Evolutionary conservation across 306 rosid genomes (phyloP), one percentile per base, ranked within the genome.

Genomic region (Styphnolobium japonicum): DNA sequence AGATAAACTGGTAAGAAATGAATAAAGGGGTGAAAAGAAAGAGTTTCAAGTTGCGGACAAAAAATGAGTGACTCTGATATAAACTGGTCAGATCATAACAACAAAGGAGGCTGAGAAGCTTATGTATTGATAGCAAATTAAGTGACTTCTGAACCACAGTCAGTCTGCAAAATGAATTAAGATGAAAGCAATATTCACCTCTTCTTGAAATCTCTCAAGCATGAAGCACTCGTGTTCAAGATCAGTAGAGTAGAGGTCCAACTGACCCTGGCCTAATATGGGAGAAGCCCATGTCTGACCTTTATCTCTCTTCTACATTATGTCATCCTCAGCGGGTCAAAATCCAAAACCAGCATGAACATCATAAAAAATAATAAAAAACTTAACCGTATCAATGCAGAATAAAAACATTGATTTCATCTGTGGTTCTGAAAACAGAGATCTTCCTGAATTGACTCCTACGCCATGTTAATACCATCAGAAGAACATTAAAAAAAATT

Each of bases 151-250:
- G n/a, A 57, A 36, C 56, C 53, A 43, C 29, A 60, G 48, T 45
- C 46, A 16, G 0, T n/a, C n/a, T n/a, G n/a, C n/a, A 21, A 3
- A 19, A 34, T 55, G 34, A 69, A 10, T 14, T 5, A 36, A 6
- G 77, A 7, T 31, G 25, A 64, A 46, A 29, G 33, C 18, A 48
- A 23, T 80, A 66, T 49, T 90, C 31, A 95, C 99, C 98, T 95
- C 99, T 79, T 93, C 99, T 83, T 95, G 99, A 90, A 95, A 95
- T 77, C 99, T 91, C 92, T 93, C 97, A 78, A 95, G 99, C 99
- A 95, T 93, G 61, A 95, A 96, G 33, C 97, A 98, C 82, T 95
- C 91, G 86, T 95, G 98, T 43, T 95, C 99, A 49, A 95, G 88
- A 85, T 95, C 97, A 21, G 90, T 67, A 46, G 92, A 10, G 68